These are phyloP conservation scores for Calonectria fujianensis DNA, from an alignment of 2,329 filamentous ascomycete species.

Conservation along the genomic window DNA sequence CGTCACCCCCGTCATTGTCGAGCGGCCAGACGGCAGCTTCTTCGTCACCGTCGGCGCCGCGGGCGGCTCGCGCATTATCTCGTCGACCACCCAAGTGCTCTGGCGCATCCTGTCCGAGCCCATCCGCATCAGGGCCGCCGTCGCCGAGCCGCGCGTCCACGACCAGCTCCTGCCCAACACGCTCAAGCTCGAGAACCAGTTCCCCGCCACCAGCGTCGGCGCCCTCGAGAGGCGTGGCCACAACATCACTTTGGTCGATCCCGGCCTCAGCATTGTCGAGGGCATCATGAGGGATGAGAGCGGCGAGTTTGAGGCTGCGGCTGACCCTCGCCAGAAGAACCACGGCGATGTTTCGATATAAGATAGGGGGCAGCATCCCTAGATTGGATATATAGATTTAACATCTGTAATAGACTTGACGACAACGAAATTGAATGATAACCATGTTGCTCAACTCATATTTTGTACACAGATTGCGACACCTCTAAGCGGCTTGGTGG, in stretches of 20 bases:
- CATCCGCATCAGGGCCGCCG: constrained; percentile 78
- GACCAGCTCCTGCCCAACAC: constrained; percentile 87
- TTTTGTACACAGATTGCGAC: not conserved
- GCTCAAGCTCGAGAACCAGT: constrained; percentile 80
- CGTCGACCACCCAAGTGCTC: constrained; percentile 83
- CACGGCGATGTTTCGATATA: constrained; percentile 77
- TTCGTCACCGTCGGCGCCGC: constrained; percentile 84
- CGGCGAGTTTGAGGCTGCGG: constrained; percentile 85
- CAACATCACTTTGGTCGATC: constrained; percentile 81
- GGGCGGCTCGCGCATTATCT: constrained; percentile 89
- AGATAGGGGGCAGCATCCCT: not conserved
- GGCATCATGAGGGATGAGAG: constrained; percentile 71
- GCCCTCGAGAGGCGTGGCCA: constrained; percentile 80
- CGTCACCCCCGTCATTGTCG: constrained; percentile 86
- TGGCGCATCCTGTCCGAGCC: constrained; percentile 76
- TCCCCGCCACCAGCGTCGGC: constrained; percentile 78
- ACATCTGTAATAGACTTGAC: constrained; percentile 7
- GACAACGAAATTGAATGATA: not conserved
- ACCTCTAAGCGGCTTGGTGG: constrained; percentile 17
- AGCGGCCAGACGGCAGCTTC: constrained; percentile 77
- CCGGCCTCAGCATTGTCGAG: constrained; percentile 82
- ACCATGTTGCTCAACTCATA: not conserved
- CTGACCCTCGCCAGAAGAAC: constrained; percentile 84
- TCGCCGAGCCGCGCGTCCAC: constrained; percentile 82
- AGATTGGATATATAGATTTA: constrained; percentile 19